A percentile compares a stretch with the other conserved stretches of the same genome.
These are phyloP conservation scores for Xylaria sp. DNA, from an alignment of 2,329 filamentous ascomycete genomes.

Conservation along the genomic window DNA sequence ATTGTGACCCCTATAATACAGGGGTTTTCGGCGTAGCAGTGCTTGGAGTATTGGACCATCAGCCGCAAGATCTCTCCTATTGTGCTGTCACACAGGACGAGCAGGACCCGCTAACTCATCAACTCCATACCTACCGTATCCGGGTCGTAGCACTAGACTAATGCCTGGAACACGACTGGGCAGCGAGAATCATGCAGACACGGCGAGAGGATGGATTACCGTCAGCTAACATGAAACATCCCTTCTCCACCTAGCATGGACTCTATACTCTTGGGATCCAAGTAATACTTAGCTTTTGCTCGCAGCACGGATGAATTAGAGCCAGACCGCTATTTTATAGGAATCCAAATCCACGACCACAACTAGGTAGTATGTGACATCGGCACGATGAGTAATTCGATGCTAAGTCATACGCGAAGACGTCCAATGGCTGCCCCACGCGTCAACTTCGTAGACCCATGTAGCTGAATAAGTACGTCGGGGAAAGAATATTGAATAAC, in stretches of 20 bases:
- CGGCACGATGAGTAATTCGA: background rate
- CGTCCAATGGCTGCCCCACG: background rate
- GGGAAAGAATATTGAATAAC: background rate
- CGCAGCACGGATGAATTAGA: slow-evolving; percentile 1
- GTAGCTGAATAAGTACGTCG: background rate
- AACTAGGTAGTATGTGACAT: background rate
- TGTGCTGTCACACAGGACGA: slow-evolving; percentile 13
- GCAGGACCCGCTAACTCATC: background rate
- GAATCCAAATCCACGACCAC: slow-evolving; percentile 6
- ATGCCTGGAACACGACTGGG: slow-evolving; percentile 7
- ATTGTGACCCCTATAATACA: slow-evolving; percentile 17
- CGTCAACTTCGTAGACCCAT: background rate
- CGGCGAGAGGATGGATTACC: slow-evolving; percentile 17
- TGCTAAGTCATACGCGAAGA: background rate
- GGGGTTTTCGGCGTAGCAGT: slow-evolving; percentile 6
- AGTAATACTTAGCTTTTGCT: slow-evolving; percentile 2
- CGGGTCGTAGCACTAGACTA: background rate
- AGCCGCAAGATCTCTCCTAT: slow-evolving; percentile 26
- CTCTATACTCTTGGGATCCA: slow-evolving; percentile 18
- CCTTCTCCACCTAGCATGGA: slow-evolving; percentile 23
- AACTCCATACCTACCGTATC: background rate
- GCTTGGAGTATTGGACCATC: slow-evolving; percentile 15
- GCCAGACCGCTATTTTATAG: slow-evolving; percentile 26
- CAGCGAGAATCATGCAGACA: slow-evolving; percentile 20
- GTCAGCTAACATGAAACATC: slow-evolving; percentile 37